Conservation (phyloP, 495 filamentous ascomycete species). For the Hyaloscypha finlandica region DNA sequence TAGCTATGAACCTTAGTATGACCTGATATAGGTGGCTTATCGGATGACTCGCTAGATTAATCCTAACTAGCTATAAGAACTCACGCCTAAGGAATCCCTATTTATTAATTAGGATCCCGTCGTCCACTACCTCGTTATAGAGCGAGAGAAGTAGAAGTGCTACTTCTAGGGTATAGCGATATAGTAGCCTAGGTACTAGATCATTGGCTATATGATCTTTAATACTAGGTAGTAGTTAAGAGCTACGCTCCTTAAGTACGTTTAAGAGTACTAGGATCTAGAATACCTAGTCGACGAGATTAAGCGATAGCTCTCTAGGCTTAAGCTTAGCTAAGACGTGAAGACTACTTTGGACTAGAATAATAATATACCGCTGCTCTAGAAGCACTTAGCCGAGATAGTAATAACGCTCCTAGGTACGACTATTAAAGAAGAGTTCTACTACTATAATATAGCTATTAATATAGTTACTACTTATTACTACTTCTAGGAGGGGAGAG, state of each 20-base stretch:
- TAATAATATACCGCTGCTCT: slow-evolving; percentile 29
- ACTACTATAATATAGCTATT: slow-evolving; percentile 36
- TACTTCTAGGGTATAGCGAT: slow-evolving; percentile 28
- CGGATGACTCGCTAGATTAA: slow-evolving; percentile 39
- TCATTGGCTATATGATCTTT: slow-evolving; percentile 33
- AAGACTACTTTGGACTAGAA: slow-evolving; percentile 25
- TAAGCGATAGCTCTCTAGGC: slow-evolving; percentile 32
- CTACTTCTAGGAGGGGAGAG: slow-evolving; percentile 38
- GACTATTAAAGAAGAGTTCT: slow-evolving; percentile 39
- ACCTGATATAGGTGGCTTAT: slow-evolving; percentile 27
- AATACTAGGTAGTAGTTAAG: slow-evolving; percentile 33
- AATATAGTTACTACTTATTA: slow-evolving; percentile 39
- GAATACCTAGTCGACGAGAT: slow-evolving; percentile 39
- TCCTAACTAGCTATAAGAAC: slow-evolving; percentile 36
- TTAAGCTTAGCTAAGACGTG: slow-evolving; percentile 31
- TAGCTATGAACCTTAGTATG: no score
- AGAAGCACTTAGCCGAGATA: slow-evolving; percentile 38
- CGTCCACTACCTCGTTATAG: slow-evolving; percentile 29
- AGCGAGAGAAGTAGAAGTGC: slow-evolving; percentile 30
- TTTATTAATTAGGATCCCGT: slow-evolving; percentile 34
- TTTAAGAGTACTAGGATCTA: slow-evolving; percentile 34
- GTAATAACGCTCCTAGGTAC: slow-evolving; percentile 36
- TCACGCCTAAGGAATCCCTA: slow-evolving; percentile 33
- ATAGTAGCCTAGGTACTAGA: slow-evolving; percentile 34
- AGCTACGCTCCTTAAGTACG: slow-evolving; percentile 34